phyloP scores from a whole-genome alignment of 2,329 filamentous ascomycete species.

The Pyricularia sp. region DNA sequence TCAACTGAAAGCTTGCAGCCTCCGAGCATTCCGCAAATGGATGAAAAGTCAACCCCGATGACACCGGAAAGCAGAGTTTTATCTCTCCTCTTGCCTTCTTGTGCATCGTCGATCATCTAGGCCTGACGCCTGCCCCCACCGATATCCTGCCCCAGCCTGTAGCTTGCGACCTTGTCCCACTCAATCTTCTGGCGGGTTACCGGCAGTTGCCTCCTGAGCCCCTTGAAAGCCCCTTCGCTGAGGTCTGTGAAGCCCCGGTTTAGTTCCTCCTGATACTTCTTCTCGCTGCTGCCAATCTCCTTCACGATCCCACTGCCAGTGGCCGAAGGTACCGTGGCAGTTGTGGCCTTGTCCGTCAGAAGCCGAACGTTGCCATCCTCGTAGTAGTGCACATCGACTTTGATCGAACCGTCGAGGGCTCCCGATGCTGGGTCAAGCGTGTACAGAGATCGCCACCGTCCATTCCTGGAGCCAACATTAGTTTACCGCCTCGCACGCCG shows the following conservation, averaged over 20 bases:
- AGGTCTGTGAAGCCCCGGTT: conserved; percentile 82
- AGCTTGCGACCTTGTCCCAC: conserved; percentile 96
- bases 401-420: conserved; percentile 67
- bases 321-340: conserved; percentile 48
- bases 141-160: conserved; percentile 75
- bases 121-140: conserved; percentile 47
- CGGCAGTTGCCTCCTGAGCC: conserved; percentile 80
- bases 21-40: background rate
- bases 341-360: conserved; percentile 73
- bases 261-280: conserved; percentile 91
- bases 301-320: conserved; percentile 62
- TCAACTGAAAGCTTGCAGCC: background rate
- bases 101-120: background rate
- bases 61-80: background rate
- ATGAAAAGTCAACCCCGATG: background rate
- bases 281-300: conserved; percentile 72
- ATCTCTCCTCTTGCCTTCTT: background rate
- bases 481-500: background rate
- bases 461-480: conserved; percentile 58
- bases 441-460: conserved; percentile 89
- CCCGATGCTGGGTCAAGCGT: conserved; percentile 61
- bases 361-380: conserved; percentile 97
- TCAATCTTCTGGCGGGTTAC: conserved; percentile 98
- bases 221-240: conserved; percentile 94
- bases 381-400: conserved; percentile 98